These are phyloP conservation scores for Melanogaster broomeanus DNA, from an alignment of 768 basidiomycete species.

Conservation along the genomic window DNA sequence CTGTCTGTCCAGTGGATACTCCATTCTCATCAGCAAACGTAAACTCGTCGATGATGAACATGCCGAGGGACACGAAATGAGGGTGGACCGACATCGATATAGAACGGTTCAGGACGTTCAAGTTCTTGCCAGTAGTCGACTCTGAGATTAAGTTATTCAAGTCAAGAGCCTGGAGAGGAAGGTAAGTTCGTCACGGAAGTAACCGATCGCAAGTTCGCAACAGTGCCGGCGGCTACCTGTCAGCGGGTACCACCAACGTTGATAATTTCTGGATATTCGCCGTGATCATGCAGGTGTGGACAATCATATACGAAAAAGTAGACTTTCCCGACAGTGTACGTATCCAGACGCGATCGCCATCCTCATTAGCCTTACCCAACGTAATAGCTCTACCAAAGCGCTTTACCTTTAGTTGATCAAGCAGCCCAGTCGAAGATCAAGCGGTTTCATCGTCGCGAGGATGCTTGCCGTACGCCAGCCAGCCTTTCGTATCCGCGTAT, in stretches of 20 bases:
- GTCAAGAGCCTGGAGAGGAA: not conserved
- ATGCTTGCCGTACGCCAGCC: constrained; percentile 65
- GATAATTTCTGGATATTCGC: constrained; percentile 15
- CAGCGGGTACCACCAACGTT: no score
- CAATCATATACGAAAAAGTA: constrained; percentile 37
- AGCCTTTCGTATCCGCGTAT: not conserved
- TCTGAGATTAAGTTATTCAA: no score
- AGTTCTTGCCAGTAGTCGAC: constrained; percentile 23
- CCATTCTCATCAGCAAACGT: constrained; percentile 60
- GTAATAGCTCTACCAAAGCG: constrained; percentile 61
- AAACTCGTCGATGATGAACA: constrained; percentile 91
- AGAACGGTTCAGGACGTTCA: no score
- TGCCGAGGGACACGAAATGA: constrained; percentile 70
- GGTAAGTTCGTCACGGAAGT: not conserved
- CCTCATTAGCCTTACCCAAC: not conserved
- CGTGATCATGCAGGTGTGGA: constrained; percentile 44
- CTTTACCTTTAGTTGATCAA: constrained; percentile 57
- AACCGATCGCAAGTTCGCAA: not conserved
- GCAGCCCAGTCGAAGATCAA: constrained; percentile 58
- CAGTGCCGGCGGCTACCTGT: constrained; percentile 2
- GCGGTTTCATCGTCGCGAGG: constrained; percentile 69
- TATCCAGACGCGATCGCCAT: not conserved
- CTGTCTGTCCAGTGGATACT: constrained; percentile 44
- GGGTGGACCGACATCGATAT: constrained; percentile 13
- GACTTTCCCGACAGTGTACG: constrained; percentile 39